These are phyloP conservation scores for Fusarium tricinctum DNA, from an alignment of 2,329 filamentous ascomycete species.

Conservation along the genomic window DNA sequence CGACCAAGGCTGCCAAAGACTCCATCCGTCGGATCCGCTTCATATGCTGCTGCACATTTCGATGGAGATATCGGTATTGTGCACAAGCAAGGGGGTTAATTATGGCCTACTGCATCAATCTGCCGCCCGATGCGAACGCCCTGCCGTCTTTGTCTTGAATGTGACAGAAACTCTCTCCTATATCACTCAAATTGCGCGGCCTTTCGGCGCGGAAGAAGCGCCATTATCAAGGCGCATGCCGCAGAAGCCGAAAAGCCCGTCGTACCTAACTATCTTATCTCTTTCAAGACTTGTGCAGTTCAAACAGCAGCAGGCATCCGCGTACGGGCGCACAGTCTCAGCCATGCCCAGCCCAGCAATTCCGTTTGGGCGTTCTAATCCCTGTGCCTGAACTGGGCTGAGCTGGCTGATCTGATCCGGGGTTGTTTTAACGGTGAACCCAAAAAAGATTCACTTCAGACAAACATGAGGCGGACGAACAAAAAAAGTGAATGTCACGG, in stretches of 20 bases:
- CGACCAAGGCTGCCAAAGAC: conserved; percentile 17
- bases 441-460: conserved; percentile 1
- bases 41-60: not conserved
- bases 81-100: not conserved
- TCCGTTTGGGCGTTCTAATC: conserved; percentile 16
- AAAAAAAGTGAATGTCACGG: conserved; percentile 8
- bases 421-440: conserved; percentile 33
- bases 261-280: not conserved
- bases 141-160: not conserved
- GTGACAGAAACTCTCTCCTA: conserved; percentile 13
- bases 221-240: conserved; percentile 24
- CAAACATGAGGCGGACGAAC: conserved; percentile 21
- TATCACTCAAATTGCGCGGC: conserved; percentile 24
- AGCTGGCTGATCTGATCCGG: conserved; percentile 34
- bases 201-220: conserved; percentile 10
- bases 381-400: conserved; percentile 31
- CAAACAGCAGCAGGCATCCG: conserved; percentile 25
- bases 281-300: conserved; percentile 7
- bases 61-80: not conserved
- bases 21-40: conserved; percentile 30
- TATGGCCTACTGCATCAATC: not conserved
- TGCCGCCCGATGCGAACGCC: conserved; percentile 30
- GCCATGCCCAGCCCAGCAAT: conserved; percentile 10
- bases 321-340: conserved; percentile 27
- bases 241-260: conserved; percentile 29